Conservation (phyloP, 2,329 filamentous ascomycete genomes). For the Aphanoascus verrucosus region DNA sequence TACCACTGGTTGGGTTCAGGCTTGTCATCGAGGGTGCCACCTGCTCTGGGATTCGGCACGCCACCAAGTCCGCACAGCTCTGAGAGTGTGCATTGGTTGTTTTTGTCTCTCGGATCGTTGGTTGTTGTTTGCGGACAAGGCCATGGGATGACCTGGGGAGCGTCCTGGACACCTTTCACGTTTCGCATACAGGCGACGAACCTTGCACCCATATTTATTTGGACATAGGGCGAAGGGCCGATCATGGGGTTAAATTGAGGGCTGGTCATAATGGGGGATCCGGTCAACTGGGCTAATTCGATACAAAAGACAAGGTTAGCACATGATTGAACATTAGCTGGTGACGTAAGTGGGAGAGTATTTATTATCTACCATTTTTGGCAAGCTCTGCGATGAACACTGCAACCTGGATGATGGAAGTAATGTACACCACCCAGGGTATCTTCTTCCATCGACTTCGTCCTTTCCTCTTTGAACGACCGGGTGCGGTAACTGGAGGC, state of each 20-base stretch:
- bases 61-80: conserved; percentile 75
- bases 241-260: conserved; percentile 96
- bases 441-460: conserved; percentile 49
- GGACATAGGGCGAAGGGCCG: conserved; percentile 75
- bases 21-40: conserved; percentile 42
- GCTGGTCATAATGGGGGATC: conserved; percentile 56
- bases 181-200: conserved; percentile 94
- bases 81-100: conserved; percentile 59
- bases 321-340: neutral
- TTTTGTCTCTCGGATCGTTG: conserved; percentile 38
- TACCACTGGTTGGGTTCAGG: conserved; percentile 86
- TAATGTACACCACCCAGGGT: conserved; percentile 72
- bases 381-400: conserved; percentile 86
- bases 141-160: conserved; percentile 41
- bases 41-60: conserved; percentile 53
- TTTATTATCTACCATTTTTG: conserved; percentile 56
- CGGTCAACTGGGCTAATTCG: conserved; percentile 57
- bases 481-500: conserved; percentile 19
- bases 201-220: conserved; percentile 94
- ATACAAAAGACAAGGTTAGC: neutral
- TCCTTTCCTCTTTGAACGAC: conserved; percentile 27
- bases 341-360: conserved; percentile 8
- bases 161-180: conserved; percentile 33
- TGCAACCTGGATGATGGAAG: conserved; percentile 64
- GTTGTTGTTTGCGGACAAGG: conserved; percentile 73